Evolutionary conservation across 2,329 filamentous ascomycete genomes (phyloP), one percentile per base, ranked within the genome.

Genomic region (Paecilomyces dactylethromorphus): DNA sequence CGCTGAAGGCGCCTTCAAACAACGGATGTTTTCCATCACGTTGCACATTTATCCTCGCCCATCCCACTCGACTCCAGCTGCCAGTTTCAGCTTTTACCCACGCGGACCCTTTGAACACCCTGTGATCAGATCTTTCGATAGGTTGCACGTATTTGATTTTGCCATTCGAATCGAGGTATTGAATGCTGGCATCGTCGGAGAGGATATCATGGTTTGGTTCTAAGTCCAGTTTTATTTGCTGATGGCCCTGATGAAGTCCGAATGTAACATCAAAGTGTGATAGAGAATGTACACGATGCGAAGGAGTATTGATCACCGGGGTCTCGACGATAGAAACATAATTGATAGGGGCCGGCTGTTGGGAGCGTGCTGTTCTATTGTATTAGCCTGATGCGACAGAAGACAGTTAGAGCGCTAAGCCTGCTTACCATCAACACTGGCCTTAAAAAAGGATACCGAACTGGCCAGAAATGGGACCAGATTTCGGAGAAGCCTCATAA

Each of bases 151-250:
- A 77, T 55, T 76, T 79, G 39, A 96, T 76, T 54, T 82, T 80
- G 56, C 94, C 94, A 72, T 96, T 87, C 11, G 81, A 71, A 57
- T 82, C 86, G 50, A 96, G 74, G 69, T 91, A 88, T 45, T 87
- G 84, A 54, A 99, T 80, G 55, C 83, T 84, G 8, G 92, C 89
- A 66, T 88, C 87, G 15, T 91, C 83, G 57, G 88, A 84, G 53
- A 99, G 81, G 59, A 97, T 87, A 75, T 97, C 91, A 77, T 96
- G 86, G 72, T 97, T 97, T 3, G 94, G 94, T 71, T 94, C 87
- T 54, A 99, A 82, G 58, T 84, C 83, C 56, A 99, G 82, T 64
- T 91, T 90, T 68, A 97, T 81, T 65, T 86, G 84, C 63, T 92
- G 83, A 60, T 82, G 78, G 56, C 83, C 81, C 60, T 84, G 79